phyloP scores from a whole-genome alignment of 441 rosid genomes.

The Mallotus japonicus region DNA sequence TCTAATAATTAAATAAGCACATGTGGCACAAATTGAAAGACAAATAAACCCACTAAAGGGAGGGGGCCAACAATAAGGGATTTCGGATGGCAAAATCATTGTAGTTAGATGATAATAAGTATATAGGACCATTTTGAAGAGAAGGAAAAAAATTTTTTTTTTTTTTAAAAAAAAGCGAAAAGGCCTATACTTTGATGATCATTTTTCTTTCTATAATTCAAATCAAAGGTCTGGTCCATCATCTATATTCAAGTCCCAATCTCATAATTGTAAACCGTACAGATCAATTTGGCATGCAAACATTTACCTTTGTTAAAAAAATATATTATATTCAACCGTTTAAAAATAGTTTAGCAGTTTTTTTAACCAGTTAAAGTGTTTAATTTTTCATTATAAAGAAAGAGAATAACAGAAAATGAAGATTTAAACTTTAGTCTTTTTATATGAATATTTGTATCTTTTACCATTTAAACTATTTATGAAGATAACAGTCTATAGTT shows the following conservation, averaged over 20 bases:
- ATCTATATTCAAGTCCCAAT: conserved; percentile 15
- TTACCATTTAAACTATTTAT: no score
- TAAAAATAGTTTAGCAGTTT: no score
- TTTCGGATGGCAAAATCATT: background rate
- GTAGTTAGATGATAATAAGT: background rate
- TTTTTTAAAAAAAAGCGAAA: no score
- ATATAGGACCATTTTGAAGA: background rate
- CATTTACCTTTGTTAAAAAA: background rate
- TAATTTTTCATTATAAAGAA: background rate
- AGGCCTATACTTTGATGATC: background rate
- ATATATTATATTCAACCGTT: no score
- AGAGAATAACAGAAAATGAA: background rate
- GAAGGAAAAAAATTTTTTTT: background rate
- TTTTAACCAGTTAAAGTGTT: no score
- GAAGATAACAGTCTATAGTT: no score
- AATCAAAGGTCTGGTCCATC: conserved; percentile 16
- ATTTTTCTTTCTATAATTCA: background rate
- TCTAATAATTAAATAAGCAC: background rate
- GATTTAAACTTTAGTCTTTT: no score
- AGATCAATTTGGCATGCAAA: conserved; percentile 16
- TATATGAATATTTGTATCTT: no score
- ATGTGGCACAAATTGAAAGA: conserved; percentile 1
- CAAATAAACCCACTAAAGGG: background rate
- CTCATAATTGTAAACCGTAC: conserved; percentile 26
- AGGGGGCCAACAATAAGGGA: conserved; percentile 1